Base-by-base conservation (phyloP, 169 alveolate species). In the Cryptosporidium tyzzeri region DNA sequence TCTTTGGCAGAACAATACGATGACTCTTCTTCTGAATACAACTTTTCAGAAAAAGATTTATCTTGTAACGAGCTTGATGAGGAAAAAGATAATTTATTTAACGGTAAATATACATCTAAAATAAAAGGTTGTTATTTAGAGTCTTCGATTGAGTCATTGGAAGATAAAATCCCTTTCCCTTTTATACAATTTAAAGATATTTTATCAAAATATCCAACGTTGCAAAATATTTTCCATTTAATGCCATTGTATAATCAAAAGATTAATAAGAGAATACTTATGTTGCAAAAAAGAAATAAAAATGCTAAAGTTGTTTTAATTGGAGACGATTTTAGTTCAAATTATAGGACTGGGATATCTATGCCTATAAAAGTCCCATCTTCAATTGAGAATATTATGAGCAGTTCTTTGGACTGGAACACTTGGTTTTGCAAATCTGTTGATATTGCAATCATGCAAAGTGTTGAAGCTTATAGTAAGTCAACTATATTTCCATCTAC, bases 401-500 rank as follows among this genome's bases (percentile, higher is more conserved):
- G 41, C 2, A 31, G n/a, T 16, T 62, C 80, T 39, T 29, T 80
- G 29, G 89, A 80, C 44, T 80, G 89, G 89, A 61, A 80, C 26
- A 80, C 73, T 59, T 80, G 89, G 89, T 53, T 80, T n/a, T 41
- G 51, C 37, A 80, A 80, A 65, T 62, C 80, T 3, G 37, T 80
- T 2, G 89, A 80, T 80, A 29, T 65, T 16, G 89, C 89, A 61
- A 26, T 80, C 29, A 80, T 80, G 89, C 89, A 80, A 44, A 80
- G 89, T 41, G 75, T 80, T 23, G 75, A 80, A 31, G 89, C 80
- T 6, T 80, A 80, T 65, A 39, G 74, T 9, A 80, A 62, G 26
- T 62, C 69, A 14, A 80, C 61, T 4, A 8, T 80, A 50, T 23
- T 14, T 16, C 55, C 89, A 21, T 29, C 80, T 26, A 62, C 89